Conservation (phyloP, 2,329 filamentous ascomycete genomes). For the Pestalotiopsis sp. region DNA sequence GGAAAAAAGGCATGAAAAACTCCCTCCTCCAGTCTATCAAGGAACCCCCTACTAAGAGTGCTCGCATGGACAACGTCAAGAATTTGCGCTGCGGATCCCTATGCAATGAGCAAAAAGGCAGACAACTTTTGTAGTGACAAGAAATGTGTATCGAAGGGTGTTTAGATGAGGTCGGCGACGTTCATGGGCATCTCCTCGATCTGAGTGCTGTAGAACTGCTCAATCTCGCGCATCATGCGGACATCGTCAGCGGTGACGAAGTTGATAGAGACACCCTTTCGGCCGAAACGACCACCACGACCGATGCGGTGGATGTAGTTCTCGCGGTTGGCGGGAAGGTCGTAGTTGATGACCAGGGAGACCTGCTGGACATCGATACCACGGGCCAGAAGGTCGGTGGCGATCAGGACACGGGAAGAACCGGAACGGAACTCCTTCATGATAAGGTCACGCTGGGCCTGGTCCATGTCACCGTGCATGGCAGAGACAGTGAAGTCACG, state of each 20-base stretch:
- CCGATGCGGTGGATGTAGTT: constrained; percentile 99
- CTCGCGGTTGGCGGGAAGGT: constrained; percentile 97
- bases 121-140: constrained; percentile 21
- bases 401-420: constrained; percentile 97
- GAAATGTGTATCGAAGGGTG: constrained; percentile 5
- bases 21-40: constrained; percentile 27
- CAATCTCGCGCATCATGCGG: constrained; percentile 99
- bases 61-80: constrained; percentile 24
- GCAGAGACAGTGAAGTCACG: constrained; percentile 99
- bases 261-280: constrained; percentile 99
- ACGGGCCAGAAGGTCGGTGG: constrained; percentile 96
- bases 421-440: constrained; percentile 99
- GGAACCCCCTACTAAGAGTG: constrained; percentile 25
- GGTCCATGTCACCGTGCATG: constrained; percentile 99
- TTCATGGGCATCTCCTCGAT: constrained; percentile 99
- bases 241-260: constrained; percentile 99
- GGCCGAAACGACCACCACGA: constrained; percentile 98
- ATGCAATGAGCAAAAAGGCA: constrained; percentile 25
- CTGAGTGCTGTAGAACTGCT: constrained; percentile 99
- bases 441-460: constrained; percentile 95
- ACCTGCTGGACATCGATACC: constrained; percentile 99
- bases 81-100: constrained; percentile 24
- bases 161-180: constrained; percentile 75
- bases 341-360: constrained; percentile 99
- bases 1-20: constrained; percentile 19